Percentiles rank a stretch among this genome's conserved stretches.
These are phyloP conservation scores for Euphrasia arctica DNA, from an alignment of 305 asterid genomes.

Conservation along the genomic window DNA sequence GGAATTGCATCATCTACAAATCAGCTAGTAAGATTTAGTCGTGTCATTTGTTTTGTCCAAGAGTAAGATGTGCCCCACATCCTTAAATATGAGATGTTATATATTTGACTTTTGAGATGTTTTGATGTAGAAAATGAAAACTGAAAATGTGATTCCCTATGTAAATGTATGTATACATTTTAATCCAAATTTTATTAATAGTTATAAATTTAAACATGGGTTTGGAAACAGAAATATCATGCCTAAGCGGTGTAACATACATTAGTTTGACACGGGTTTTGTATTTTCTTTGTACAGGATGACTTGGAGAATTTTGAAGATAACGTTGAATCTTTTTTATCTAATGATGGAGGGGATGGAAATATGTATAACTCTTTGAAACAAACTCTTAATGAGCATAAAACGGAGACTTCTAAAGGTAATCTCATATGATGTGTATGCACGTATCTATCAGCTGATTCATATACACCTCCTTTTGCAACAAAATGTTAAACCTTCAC, in stretches of 20 bases:
- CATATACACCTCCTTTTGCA: not conserved
- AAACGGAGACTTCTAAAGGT: slow-evolving; percentile 76
- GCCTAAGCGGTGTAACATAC: too few relatives aligned
- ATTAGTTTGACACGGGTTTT: too few relatives aligned
- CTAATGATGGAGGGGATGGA: slow-evolving; percentile 60
- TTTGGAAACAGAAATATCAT: too few relatives aligned
- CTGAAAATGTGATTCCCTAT: too few relatives aligned
- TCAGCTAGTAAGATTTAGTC: slow-evolving; percentile 69
- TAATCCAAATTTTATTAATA: too few relatives aligned
- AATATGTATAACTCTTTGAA: slow-evolving; percentile 64
- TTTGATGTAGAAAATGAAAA: too few relatives aligned
- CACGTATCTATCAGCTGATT: slow-evolving; percentile 13
- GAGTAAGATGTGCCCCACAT: too few relatives aligned
- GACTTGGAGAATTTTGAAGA: slow-evolving; percentile 73
- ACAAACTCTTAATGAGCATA: slow-evolving; percentile 63
- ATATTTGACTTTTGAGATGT: too few relatives aligned
- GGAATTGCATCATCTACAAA: slow-evolving; percentile 90
- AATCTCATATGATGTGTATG: slow-evolving; percentile 8
- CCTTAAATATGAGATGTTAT: too few relatives aligned
- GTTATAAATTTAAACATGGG: too few relatives aligned
- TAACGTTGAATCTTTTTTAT: slow-evolving; percentile 39
- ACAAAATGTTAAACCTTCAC: not conserved
- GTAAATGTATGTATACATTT: too few relatives aligned
- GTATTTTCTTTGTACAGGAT: slow-evolving; percentile 46
- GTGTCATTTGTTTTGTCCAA: slow-evolving; percentile 13